Base-by-base conservation (phyloP, 306 rosid species). In the Vigna mungo region DNA sequence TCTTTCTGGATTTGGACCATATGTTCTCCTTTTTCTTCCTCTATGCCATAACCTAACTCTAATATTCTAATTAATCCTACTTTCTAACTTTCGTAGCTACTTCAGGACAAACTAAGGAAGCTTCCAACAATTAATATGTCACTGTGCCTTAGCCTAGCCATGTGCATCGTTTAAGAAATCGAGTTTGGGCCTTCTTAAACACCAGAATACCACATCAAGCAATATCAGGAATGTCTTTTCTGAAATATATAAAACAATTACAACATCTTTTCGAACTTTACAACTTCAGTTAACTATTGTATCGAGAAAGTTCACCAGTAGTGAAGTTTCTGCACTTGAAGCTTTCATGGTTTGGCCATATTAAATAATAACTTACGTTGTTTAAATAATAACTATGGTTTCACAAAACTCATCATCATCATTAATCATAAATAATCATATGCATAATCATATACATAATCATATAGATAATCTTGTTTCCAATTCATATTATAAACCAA, bases 1-100 rank as follows among this genome's bases (percentile, higher is more conserved):
- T 80, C 51, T 77, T 71, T 82, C 46, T 12, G 71, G 78, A 81
- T 77, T 51, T 77, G 80, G 82, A 51, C 77, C 70, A 61, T 23
- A 17, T 68, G 7, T 55, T 37, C 72, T 74, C 34, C 62, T 44
- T 71, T 72, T 71, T 70, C 41, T 46, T 56, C 55, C n/a, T 73
- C 67, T 64, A 9, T 16, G 27, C 23, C 71, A 8, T 4, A 46
- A 71, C 18, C 23, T 49, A 55, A 56, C 53, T 47, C 18, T 11
- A 36, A 64, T 37, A 76, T 44, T 43, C 53, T 75, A 68, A 32
- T 75, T 34, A 49, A 39, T 72, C 15, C 12, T 41, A 9, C 2
- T 52, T 53, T 41, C 3, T 52, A 72, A 25, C 36, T 10, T 46
- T 51, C 47, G 37, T 65, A 21, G 68, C 16, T 75, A 13, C 32